These are phyloP conservation scores for Bathelium albidoporum DNA, from an alignment of 495 filamentous ascomycete genomes.

Conservation along the genomic window DNA sequence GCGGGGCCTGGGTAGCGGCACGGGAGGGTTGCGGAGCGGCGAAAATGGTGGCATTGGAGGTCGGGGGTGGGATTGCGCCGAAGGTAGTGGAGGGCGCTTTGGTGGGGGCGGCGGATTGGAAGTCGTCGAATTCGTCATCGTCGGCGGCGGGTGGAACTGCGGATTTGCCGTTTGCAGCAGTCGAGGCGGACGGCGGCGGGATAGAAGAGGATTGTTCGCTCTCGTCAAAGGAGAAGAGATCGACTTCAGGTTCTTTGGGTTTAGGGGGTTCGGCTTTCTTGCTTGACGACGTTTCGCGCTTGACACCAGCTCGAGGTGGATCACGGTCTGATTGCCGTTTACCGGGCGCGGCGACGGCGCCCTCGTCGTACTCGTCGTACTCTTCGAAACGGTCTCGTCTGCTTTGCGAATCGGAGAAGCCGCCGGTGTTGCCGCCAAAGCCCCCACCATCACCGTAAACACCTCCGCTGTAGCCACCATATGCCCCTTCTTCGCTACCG, in stretches of 20 bases:
- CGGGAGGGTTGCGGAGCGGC: conserved; percentile 62
- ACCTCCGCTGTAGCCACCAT: conserved; percentile 49
- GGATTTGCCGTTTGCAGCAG: conserved; percentile 24
- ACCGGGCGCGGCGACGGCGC: conserved; percentile 37
- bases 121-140: conserved; percentile 97
- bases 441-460: conserved; percentile 92
- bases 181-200: background rate
- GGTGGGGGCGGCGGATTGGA: conserved; percentile 75
- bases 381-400: conserved; percentile 78
- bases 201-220: conserved; percentile 44
- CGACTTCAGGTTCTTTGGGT: conserved; percentile 74
- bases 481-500: conserved; percentile 68
- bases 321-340: conserved; percentile 39
- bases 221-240: conserved; percentile 79
- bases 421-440: conserved; percentile 59
- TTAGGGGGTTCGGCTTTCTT: conserved; percentile 54
- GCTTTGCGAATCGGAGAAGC: conserved; percentile 57
- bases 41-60: conserved; percentile 54
- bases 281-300: conserved; percentile 33
- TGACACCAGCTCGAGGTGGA: conserved; percentile 21
- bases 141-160: conserved; percentile 38
- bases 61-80: conserved; percentile 42
- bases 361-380: conserved; percentile 93
- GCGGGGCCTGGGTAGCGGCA: conserved; percentile 70
- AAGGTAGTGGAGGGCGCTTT: conserved; percentile 32